Conservation (phyloP, 2,329 filamentous ascomycete genomes). For the Sporothrix dimorphospora region DNA sequence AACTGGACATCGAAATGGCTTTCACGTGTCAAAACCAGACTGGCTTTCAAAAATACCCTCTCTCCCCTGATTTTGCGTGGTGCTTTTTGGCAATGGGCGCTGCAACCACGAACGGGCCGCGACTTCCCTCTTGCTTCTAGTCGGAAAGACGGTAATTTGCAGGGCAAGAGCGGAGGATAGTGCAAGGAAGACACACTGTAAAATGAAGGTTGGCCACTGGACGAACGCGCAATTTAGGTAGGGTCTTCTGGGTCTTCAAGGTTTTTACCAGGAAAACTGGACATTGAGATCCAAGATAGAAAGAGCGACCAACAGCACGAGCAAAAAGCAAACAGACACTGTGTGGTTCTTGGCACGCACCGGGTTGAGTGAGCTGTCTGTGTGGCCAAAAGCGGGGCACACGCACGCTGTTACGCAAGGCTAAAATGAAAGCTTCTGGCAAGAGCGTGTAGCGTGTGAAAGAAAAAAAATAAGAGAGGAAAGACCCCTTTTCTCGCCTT, state of each 20-base stretch:
- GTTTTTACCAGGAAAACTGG: conserved; percentile 7
- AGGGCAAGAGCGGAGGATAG: background rate
- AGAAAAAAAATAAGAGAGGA: background rate
- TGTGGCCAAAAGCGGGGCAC: conserved; percentile 14
- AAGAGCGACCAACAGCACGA: background rate
- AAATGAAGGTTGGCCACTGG: background rate
- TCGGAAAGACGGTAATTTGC: conserved; percentile 10
- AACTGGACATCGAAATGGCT: conserved; percentile 21
- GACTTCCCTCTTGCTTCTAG: background rate
- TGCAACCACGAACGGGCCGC: conserved; percentile 15
- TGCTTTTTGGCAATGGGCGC: background rate
- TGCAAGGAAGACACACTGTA: conserved; percentile 10
- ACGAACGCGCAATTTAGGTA: background rate
- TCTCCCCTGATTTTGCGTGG: background rate
- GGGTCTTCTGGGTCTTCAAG: background rate
- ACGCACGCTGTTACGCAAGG: conserved; percentile 18
- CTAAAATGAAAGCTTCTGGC: conserved; percentile 20
- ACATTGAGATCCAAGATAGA: background rate
- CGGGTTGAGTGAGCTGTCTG: conserved; percentile 20
- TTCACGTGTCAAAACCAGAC: conserved; percentile 28
- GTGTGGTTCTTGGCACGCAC: conserved; percentile 5
- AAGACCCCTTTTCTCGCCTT: background rate
- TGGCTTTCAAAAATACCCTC: background rate
- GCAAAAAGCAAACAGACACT: background rate
- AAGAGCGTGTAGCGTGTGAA: conserved; percentile 4